Conservation (phyloP, 768 basidiomycete genomes). For the Trametes cubensis region DNA sequence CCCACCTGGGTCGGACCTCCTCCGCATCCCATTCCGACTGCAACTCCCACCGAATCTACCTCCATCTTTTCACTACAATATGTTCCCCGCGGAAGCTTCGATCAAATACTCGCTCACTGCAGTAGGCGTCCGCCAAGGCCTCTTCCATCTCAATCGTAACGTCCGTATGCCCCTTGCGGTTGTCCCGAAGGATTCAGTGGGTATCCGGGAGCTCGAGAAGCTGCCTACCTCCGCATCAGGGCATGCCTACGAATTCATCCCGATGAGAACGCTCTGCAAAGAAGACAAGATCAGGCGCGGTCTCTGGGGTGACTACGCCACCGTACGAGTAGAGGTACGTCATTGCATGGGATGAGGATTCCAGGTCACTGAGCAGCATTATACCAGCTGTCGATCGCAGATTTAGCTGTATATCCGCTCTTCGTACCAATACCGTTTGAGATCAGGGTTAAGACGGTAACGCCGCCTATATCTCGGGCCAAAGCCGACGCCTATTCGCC, state of each 20-base stretch:
- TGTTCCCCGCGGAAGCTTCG: not conserved
- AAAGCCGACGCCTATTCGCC: constrained; percentile 9
- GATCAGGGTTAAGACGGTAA: constrained; percentile 20
- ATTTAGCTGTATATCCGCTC: constrained; percentile 15
- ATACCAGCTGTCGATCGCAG: constrained; percentile 15
- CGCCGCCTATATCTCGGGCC: constrained; percentile 15
- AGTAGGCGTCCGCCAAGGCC: constrained; percentile 20
- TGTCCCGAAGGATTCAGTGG: constrained; percentile 2
- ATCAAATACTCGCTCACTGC: constrained; percentile 18
- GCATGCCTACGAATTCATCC: not conserved
- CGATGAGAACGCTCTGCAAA: not conserved
- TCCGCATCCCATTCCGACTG: constrained; percentile 22
- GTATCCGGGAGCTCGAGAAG: not conserved
- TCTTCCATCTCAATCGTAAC: constrained; percentile 16
- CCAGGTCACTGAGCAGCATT: not conserved
- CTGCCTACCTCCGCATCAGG: not conserved
- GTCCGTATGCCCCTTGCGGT: constrained; percentile 8
- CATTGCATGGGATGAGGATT: not conserved
- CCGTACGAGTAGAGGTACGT: constrained; percentile 18
- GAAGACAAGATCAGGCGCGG: constrained; percentile 15
- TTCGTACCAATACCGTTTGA: constrained; percentile 27
- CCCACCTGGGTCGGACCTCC: constrained; percentile 9
- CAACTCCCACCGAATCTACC: constrained; percentile 14
- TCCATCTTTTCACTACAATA: constrained; percentile 9
- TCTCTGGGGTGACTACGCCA: constrained; percentile 19